Evolutionary conservation across 768 basidiomycete genomes (phyloP), one percentile per base, ranked within the genome.

Genomic region (Pleurotus pulmonarius): DNA sequence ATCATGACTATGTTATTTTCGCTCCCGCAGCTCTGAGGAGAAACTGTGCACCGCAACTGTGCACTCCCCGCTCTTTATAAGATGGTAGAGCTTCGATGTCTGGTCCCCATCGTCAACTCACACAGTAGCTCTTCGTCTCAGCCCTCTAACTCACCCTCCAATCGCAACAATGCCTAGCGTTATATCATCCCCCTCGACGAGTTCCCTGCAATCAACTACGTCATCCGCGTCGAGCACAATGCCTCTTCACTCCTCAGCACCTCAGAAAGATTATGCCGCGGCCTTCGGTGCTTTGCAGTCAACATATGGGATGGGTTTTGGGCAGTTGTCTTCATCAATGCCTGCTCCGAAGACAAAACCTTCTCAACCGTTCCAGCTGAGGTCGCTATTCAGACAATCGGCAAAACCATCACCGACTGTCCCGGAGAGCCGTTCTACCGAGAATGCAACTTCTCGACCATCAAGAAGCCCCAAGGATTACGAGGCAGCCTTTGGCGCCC

Each of bases 281-380:
- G 51, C 51, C 22, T 53, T 53, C 22, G 51, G 16, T n/a, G 34
- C 51, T n/a, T 37, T 53, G 4, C 51, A 53, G 39, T n/a, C 51
- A 18, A 53, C 51, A 40, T 53, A 53, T n/a, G 51, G 51, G n/a
- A n/a, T 53, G 20, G 51, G 51, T 18, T n/a, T 37, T 53, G 39
- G 51, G 15, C 38, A 39, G 13, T 24, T 41, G 39, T 8, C 51
- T 8, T 18, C 51, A 18, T 41, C 51, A 22, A 53, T 37, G 37
- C 51, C 51, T 24, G 11, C 7, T 11, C 51, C 51, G 15, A 53
- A 53, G 51, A 39, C 39, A 41, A 44, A 16, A 9, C 29, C 29
- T 11, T 34, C 29, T 34, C 11, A 44, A 16, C 39, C n/a, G 16
- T 40, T 20, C 9, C 39, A 53, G 39, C 8, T n/a, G 37, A 7